Evolutionary conservation across 2,329 filamentous ascomycete species (phyloP), one percentile per base, ranked within the genome.

Genomic region (Samsoniella hepiali): DNA sequence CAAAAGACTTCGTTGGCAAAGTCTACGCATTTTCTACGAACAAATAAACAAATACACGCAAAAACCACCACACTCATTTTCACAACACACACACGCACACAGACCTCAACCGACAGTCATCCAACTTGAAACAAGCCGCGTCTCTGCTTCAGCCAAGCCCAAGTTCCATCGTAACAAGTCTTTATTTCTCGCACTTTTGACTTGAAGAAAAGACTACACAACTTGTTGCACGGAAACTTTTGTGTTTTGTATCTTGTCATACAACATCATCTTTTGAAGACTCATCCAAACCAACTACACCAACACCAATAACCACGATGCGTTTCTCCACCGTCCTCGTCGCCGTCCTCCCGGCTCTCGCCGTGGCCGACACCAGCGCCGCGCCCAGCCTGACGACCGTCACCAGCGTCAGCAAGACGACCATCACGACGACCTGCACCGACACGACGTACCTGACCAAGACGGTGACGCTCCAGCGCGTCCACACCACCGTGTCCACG

Each of bases 1-100:
- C 65, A 66, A 67, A 65, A 70, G 74, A 74, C 82, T 83, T 84
- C 82, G 82, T 83, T 84, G 82, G 82, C 82, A 84, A 79, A 84
- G 82, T 82, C 80, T 77, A 66, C 62, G 62, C 55, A 67, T 56
- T 47, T 66, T 63, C 63, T 63, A 64, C 64, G 65, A 45, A 68
- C 66, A 70, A 74, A 69, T 67, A 68, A 54, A 68, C 69, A 70
- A 72, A 68, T 68, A 55, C 27, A 61, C 59, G 32, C 27, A 51
- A 47, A 31, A 36, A n/a, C 69, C 69, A 70, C 64, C 71, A 71
- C 71, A 73, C 69, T 69, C 61, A 69, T 71, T 71, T 70, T 58
- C 57, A 54, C 63, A 61, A 42, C 55, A 63, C 38, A 50, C 69
- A 67, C 66, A 22, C 56, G 27, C 38, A 40, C 38, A 15, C 38